Evolutionary conservation across 441 rosid genomes (phyloP), one percentile per base, ranked within the genome.

Genomic region (Geranium incanum): DNA sequence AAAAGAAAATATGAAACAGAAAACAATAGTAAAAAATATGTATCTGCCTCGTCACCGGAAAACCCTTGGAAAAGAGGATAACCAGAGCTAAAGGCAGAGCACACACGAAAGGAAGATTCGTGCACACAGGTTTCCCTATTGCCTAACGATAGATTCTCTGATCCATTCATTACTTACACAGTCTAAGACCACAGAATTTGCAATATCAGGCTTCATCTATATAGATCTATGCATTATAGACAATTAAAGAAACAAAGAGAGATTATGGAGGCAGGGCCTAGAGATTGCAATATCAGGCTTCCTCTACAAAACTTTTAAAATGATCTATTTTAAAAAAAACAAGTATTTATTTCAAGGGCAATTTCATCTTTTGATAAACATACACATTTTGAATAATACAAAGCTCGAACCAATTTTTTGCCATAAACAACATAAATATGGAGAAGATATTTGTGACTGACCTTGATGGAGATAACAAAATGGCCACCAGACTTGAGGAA

Each of bases 381-480:
- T 23, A 1, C 33, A 23, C 33, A 23, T 23, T 23, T 23, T 23
- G 33, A 23, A 23, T 1, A 23, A 23, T 23, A 23, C 33, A 23
- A 23, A 0, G 33, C 33, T 23, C 33, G 33, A 23, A 1, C 33
- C n/a, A n/a, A 23, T 1, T 23, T 23, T 23, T 23, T 23, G 0
- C 33, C 33, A 23, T 1, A 0, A 23, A 23, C 33, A 23, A 23
- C 33, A 23, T 23, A 45, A 45, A 1, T 11, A 45, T 41, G 9
- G 43, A 3, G 9, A 41, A 41, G 9, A 6, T 12, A 9, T 1
- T 45, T 1, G n/a, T 1, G 0, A n/a, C 87, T 9, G 36, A 92
- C 98, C 99, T 95, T 95, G 59, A 95, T 95, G 39, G 99, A 95
- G 71, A 95, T 95, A 4, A 95, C 99, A 80, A 93, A 93, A 80